Evolutionary conservation across 129 eudicot species (phyloP), one percentile per base, ranked within the genome.

Genomic region (Calendula officinalis): DNA sequence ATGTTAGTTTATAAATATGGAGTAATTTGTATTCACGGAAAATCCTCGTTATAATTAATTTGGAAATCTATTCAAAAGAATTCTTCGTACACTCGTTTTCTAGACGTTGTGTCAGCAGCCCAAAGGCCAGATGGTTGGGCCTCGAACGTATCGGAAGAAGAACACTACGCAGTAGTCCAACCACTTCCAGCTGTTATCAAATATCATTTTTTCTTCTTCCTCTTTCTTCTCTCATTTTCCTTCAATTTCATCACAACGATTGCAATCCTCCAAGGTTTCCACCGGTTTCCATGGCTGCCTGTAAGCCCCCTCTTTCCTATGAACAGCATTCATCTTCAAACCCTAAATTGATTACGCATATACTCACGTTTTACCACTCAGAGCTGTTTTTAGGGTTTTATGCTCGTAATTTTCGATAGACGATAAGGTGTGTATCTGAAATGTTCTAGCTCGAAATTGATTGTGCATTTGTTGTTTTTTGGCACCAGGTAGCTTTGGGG

Each of bases 401-500:
- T 37, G 36, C 5, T 6, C 30, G 3, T 41, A 32, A 13, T 56
- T 11, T 67, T 64, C 7, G 42, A 43, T 38, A 8, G 30, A 39
- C 13, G 14, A 39, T 35, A 50, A 56, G 69, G 41, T 4, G n/a
- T 45, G 14, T 47, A 15, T 54, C 12, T 17, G 2, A 2, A 2
- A 5, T 33, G 8, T 4, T 51, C 30, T 41, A 49, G 57, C 22
- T 56, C 34, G 68, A 38, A 58, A 17, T 8, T 37, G 30, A 56
- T 41, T 4, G 60, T 45, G 53, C 72, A 45, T 69, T 67, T 55
- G 14, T 7, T 13, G 12, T 7, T 8, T 65, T 73, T 47, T 47
- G 47, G 12, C 35, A 70, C 43, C 78, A 86, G 95, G 87, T 82
- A 66, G 83, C 49, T 83, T 80, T 53, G 91, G 89, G 77, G 73